phyloP scores from a whole-genome alignment of 2,329 filamentous ascomycete species.

The Mycocentrospora acerina region DNA sequence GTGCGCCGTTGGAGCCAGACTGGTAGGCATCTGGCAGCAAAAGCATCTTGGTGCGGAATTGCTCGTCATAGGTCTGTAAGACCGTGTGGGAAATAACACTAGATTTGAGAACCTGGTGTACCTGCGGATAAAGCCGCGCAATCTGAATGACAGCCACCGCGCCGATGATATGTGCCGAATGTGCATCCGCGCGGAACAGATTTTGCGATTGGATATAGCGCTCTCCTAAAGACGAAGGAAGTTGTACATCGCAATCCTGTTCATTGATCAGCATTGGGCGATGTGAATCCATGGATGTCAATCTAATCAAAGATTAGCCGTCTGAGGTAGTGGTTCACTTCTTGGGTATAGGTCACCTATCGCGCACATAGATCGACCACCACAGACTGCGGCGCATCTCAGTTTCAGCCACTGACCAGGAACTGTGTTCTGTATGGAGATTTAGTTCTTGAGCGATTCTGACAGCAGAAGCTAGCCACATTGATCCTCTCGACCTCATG shows the following conservation, averaged over 20 bases:
- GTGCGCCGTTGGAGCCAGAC: constrained; percentile 62
- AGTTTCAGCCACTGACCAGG: constrained; percentile 72
- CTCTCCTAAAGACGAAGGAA: constrained; percentile 81
- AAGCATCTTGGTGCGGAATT: constrained; percentile 74
- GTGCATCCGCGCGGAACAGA: constrained; percentile 42
- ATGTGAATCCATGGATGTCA: constrained; percentile 76
- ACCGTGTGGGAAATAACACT: constrained; percentile 63
- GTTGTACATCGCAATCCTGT: constrained; percentile 78
- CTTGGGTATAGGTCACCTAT: constrained; percentile 58
- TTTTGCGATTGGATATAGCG: constrained; percentile 64
- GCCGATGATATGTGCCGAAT: constrained; percentile 59
- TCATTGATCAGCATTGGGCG: constrained; percentile 83
- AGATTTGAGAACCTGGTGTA: constrained; percentile 70
- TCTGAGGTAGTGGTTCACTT: background rate
- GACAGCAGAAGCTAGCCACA: constrained; percentile 79
- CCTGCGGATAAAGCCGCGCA: constrained; percentile 71
- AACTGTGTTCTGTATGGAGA: constrained; percentile 72
- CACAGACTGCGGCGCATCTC: constrained; percentile 87
- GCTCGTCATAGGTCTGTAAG: constrained; percentile 75
- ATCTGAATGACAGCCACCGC: constrained; percentile 80
- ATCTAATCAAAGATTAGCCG: constrained; percentile 49
- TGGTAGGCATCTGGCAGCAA: constrained; percentile 77
- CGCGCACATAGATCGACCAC: constrained; percentile 92
- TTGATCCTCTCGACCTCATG: constrained; percentile 79
- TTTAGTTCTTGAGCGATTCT: constrained; percentile 81